Conservation (phyloP, 257 asterid species). For the Solanum chmielewskii region DNA sequence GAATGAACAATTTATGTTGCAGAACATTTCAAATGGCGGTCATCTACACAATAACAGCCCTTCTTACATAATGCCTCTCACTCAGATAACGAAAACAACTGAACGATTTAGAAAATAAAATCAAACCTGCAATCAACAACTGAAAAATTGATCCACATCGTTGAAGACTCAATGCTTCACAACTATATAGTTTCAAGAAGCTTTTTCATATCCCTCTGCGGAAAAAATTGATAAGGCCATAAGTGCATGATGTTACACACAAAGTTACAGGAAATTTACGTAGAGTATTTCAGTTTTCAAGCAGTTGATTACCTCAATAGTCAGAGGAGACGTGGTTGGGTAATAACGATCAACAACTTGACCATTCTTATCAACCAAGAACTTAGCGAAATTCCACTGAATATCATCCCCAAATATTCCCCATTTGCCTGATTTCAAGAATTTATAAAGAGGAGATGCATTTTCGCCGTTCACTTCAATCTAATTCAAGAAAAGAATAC, state of each 20-base stretch:
- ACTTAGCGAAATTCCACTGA: constrained; percentile 85
- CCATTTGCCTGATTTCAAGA: constrained; percentile 74
- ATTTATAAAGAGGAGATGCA: constrained; percentile 70
- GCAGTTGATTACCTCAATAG: constrained; percentile 42
- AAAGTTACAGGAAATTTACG: neutral
- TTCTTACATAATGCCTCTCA: neutral
- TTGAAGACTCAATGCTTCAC: neutral
- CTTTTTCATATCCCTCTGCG: neutral
- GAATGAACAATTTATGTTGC: neutral
- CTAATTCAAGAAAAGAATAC: constrained; percentile 13
- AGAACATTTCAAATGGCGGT: neutral
- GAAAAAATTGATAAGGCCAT: neutral
- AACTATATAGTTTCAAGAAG: neutral
- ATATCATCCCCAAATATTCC: constrained; percentile 70
- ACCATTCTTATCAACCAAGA: constrained; percentile 63
- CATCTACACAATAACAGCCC: neutral
- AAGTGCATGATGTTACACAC: neutral
- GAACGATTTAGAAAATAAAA: too few species aligned
- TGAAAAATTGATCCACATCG: neutral
- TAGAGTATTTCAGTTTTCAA: neutral
- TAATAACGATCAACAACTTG: constrained; percentile 65
- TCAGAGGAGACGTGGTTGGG: constrained; percentile 74
- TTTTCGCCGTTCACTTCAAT: constrained; percentile 67
- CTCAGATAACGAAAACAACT: neutral
- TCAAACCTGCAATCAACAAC: neutral